A percentile compares a stretch with the other conserved stretches of the same genome.
Evolutionary conservation across 257 asterid species (phyloP).

Genomic region (Phtheirospermum japonicum): DNA sequence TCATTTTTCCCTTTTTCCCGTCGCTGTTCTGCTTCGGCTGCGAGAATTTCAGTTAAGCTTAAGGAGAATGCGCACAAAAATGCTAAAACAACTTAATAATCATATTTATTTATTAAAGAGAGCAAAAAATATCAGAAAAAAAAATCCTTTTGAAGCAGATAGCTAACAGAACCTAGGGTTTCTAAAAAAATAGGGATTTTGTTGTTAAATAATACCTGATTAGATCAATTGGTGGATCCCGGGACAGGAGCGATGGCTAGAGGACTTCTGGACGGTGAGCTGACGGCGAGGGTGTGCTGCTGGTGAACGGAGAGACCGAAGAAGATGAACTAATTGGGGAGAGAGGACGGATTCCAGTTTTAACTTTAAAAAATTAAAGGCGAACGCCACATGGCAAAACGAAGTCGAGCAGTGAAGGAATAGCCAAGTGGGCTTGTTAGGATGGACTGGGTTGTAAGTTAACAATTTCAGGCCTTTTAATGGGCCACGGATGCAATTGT

Average conservation of each 20-base stretch:
- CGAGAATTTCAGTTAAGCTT: neutral
- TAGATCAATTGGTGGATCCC: neutral
- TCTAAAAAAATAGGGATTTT: neutral
- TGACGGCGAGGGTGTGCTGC: neutral
- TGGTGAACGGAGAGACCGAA: neutral
- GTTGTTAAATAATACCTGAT: neutral
- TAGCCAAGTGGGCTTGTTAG: neutral
- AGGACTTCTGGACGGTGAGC: neutral
- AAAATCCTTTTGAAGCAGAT: too few species aligned
- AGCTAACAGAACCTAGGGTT: constrained; percentile 4
- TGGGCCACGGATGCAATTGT: too few species aligned
- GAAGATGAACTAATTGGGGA: neutral
- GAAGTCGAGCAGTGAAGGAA: neutral
- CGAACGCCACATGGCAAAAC: neutral
- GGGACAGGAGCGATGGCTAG: neutral
- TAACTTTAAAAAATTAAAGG: neutral
- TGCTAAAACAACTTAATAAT: too few species aligned
- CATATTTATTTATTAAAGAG: too few species aligned
- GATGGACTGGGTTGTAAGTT: neutral
- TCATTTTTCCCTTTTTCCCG: constrained; percentile 33
- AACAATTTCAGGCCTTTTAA: too few species aligned
- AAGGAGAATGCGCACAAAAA: neutral
- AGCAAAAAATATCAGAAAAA: too few species aligned
- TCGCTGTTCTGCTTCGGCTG: constrained; percentile 13
- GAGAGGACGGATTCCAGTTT: neutral